These are phyloP conservation scores for Nakazawaea laoshanensis DNA, from an alignment of 805 yeast species.

Conservation along the genomic window DNA sequence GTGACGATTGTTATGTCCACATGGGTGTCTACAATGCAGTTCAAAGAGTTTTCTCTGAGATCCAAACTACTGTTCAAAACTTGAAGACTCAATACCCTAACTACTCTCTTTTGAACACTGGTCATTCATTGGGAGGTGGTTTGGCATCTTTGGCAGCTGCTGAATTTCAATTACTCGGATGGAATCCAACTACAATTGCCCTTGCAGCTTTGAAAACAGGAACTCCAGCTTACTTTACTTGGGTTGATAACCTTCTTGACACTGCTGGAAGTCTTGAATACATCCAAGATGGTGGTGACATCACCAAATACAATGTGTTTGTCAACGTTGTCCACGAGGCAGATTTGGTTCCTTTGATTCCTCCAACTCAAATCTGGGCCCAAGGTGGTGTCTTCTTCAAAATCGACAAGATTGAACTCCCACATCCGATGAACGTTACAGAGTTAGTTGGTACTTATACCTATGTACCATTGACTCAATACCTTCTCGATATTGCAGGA, in stretches of 20 bases:
- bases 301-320: too few relatives aligned
- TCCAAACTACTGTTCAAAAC: conserved; percentile 17
- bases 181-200: conserved; percentile 44
- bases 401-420: conserved; percentile 28
- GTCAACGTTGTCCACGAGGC: conserved; percentile 43
- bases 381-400: conserved; percentile 47
- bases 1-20: conserved; percentile 33
- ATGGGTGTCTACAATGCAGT: conserved; percentile 50
- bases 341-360: conserved; percentile 54
- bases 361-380: conserved; percentile 35
- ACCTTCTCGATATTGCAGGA: too few relatives aligned
- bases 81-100: conserved; percentile 29
- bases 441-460: conserved; percentile 2
- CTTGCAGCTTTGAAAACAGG: conserved; percentile 56
- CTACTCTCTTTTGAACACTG: conserved; percentile 46
- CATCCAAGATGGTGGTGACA: conserved; percentile 3
- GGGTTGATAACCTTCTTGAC: conserved; percentile 42
- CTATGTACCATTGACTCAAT: neutral
- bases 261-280: conserved; percentile 15
- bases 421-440: conserved; percentile 21
- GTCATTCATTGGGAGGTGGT: conserved; percentile 78
- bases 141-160: conserved; percentile 55
- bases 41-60: conserved; percentile 22
- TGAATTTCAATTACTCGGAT: conserved; percentile 49
- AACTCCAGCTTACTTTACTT: conserved; percentile 37